Evolutionary conservation across 2,329 filamentous ascomycete genomes (phyloP), one percentile per base, ranked within the genome.

Genomic region (Coniochaeta prunicola): DNA sequence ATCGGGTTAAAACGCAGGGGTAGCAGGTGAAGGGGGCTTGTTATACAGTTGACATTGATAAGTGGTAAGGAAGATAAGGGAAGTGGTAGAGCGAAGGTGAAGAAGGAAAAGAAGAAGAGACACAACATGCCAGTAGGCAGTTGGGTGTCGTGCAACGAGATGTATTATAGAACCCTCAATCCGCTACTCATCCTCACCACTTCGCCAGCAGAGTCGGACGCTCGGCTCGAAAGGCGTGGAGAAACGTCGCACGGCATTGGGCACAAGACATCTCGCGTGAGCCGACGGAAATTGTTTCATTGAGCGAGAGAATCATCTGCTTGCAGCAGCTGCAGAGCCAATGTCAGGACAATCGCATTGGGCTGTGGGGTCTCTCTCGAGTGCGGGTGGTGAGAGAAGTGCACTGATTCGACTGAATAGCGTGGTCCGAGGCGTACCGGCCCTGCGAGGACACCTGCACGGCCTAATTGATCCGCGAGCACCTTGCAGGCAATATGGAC

Each of bases 271-370:
- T 59, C 38, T 59, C 58, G 58, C 58, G 58, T 55, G 58, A 59
- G 58, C 58, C 58, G 58, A 59, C 45, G 19, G 45, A 57, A 59
- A 59, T 31, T 59, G 34, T 59, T 38, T 57, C 31, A 57, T 59
- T 59, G 45, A 50, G 24, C 36, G 53, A 36, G 19, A 7, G 3
- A 17, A 4, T 17, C 30, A 8, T 54, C 31, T 17, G 17, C 15
- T 17, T 38, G 36, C 36, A 38, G 36, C 30, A 4, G 17, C 3
- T 36, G 30, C 53, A 21, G 17, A 13, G 8, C 30, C 31, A 36
- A n/a, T 34, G 17, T 26, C 21, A 34, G 53, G 17, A 36, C 53
- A 24, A 54, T 34, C 31, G 53, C 53, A 33, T n/a, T 15, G 17
- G 10, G 10, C 9, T 38, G 36, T 38, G 36, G 36, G 36, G 36